A percentile compares a stretch with the other conserved stretches of the same genome.
Conservation (phyloP, 2,329 filamentous ascomycete genomes). For the Aspergillus neotritici region DNA sequence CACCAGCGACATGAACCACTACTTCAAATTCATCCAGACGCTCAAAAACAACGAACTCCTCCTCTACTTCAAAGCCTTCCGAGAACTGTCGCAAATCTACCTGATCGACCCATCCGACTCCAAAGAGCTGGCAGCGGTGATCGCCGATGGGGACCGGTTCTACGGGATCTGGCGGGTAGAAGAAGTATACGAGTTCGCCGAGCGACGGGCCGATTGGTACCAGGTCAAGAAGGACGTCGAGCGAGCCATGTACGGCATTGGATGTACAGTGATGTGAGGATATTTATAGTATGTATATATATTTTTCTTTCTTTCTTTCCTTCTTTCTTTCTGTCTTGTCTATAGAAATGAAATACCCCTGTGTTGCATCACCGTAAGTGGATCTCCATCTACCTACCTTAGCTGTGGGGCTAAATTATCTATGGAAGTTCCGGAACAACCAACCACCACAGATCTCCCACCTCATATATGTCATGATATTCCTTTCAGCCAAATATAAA, state of each 20-base stretch:
- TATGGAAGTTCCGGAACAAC: no score
- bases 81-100: conserved; percentile 92
- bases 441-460: no score
- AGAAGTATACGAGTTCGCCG: conserved; percentile 96
- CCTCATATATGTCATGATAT: no score
- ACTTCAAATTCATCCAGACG: conserved; percentile 75
- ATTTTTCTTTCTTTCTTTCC: conserved; percentile 10
- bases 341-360: conserved; percentile 8
- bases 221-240: conserved; percentile 82
- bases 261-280: conserved; percentile 74
- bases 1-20: conserved; percentile 83
- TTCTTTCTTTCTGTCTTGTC: conserved; percentile 12
- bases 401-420: no score
- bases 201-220: conserved; percentile 92
- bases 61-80: conserved; percentile 83
- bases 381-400: no score
- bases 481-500: no score
- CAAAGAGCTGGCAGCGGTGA: conserved; percentile 91
- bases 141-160: conserved; percentile 86
- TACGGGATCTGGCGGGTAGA: conserved; percentile 89
- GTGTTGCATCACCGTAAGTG: background rate
- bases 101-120: conserved; percentile 81
- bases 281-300: conserved; percentile 15
- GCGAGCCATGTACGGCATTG: conserved; percentile 93
- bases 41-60: conserved; percentile 78